Percentiles rank a stretch among this genome's conserved stretches.
Conservation (phyloP, 352 stramenopile genomes). For the Globisporangium perplexum region DNA sequence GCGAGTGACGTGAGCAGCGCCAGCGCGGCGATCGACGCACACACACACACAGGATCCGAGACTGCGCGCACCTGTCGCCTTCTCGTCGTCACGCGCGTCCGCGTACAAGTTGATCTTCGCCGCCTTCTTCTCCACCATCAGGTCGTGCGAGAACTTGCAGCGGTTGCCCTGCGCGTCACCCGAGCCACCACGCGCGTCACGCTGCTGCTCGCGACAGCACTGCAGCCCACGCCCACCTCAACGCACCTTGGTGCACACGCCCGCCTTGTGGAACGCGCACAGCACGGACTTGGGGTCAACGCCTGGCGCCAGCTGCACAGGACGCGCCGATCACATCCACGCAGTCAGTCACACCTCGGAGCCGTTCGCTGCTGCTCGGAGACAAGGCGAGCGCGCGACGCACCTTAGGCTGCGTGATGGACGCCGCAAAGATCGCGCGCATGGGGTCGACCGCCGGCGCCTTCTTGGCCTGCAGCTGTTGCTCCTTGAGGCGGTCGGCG, state of each 20-base stretch:
- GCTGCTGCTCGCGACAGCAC: neutral
- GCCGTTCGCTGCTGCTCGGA: too few species aligned
- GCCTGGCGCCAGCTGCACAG: constrained; percentile 66
- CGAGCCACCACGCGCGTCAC: neutral
- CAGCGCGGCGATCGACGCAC: too few species aligned
- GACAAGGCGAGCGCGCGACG: neutral
- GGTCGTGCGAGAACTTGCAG: constrained; percentile 89
- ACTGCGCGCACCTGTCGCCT: constrained; percentile 29
- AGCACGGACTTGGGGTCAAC: constrained; percentile 87
- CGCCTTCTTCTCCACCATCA: constrained; percentile 83
- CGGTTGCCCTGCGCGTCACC: constrained; percentile 57
- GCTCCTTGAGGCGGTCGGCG: constrained; percentile 71
- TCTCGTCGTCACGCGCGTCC: constrained; percentile 65
- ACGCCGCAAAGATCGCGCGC: constrained; percentile 78
- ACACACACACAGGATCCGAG: neutral
- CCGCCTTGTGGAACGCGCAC: constrained; percentile 88
- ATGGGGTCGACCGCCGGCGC: constrained; percentile 75
- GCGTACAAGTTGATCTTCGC: constrained; percentile 90
- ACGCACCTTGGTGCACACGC: constrained; percentile 77
- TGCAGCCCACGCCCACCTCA: neutral
- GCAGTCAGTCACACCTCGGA: neutral
- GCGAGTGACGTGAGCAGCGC: neutral
- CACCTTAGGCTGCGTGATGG: constrained; percentile 86
- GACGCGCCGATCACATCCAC: neutral
- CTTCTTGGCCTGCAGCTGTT: constrained; percentile 73